A percentile compares a stretch with the other conserved stretches of the same genome.
phyloP scores from a whole-genome alignment of 805 yeast species.

The Candida lessepsii region DNA sequence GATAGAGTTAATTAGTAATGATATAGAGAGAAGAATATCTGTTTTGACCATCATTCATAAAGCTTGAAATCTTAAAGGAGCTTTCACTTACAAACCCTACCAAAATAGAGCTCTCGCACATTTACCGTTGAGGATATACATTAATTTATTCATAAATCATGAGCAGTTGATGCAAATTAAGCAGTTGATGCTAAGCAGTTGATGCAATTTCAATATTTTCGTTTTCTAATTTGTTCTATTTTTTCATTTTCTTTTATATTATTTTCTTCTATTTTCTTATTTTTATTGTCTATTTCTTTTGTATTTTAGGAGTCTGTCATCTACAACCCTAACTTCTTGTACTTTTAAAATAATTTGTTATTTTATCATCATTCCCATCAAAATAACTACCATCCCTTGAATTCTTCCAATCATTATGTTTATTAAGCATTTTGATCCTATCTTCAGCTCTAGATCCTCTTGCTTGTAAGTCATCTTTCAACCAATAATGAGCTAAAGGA shows the following conservation, averaged over 20 bases:
- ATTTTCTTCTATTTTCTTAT: background rate
- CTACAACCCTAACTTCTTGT: constrained; percentile 49
- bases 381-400: constrained; percentile 36
- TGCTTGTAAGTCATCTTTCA: constrained; percentile 47
- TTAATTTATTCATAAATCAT: constrained; percentile 2
- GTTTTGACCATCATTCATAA: no score
- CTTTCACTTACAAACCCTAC: no score
- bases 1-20: no score
- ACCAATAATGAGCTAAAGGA: constrained; percentile 73
- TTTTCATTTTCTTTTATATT: background rate
- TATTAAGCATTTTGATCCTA: constrained; percentile 33
- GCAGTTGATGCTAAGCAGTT: no score
- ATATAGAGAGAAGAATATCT: no score
- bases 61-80: no score
- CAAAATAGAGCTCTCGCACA: no score
- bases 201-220: no score
- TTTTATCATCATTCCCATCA: constrained; percentile 45
- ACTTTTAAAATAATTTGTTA: constrained; percentile 49
- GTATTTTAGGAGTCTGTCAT: background rate
- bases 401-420: constrained; percentile 58
- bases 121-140: constrained; percentile 7
- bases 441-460: constrained; percentile 57
- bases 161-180: constrained; percentile 1
- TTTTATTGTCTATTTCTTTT: constrained; percentile 6
- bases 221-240: no score